Evolutionary conservation across 106 monocot species (phyloP), one percentile per base, ranked within the genome.

Genomic region (Narthecium ossifragum): DNA sequence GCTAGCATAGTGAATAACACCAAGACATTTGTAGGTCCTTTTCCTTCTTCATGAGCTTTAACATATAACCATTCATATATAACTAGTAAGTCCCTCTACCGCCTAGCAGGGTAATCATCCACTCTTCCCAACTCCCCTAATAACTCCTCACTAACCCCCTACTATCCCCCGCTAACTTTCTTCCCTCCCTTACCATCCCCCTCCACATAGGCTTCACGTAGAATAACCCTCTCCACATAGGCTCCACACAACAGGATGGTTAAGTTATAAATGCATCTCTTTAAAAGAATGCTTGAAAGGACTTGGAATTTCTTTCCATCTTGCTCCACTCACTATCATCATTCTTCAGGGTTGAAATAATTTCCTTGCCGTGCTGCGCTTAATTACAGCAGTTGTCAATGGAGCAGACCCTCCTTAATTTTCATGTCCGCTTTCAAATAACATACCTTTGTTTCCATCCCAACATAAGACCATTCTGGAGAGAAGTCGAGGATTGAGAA

Each of bases 401-500:
- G 47, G 63, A 46, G 46, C 84, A 84, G 23, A 48, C 52, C 74
- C 77, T 37, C 69, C 82, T 31, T 68, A 38, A 52, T 76, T 76
- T 51, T 82, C 73, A 21, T 57, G 11, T 62, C 77, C 73, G 29
- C 73, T 69, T 11, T 1, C 14, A 43, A 11, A 49, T 15, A 29
- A 28, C 46, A 40, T 65, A 78, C 86, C 79, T 84, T 84, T 45
- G 80, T 74, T 68, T 73, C 88, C 50, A 38, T n/a, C 17, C 38
- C 71, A 33, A 68, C 69, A 53, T 65, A 88, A 68, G 74, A 73
- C 88, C 88, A 83, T 51, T 74, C 77, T 18, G 88, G 88, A 12
- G 84, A 80, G 62, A 77, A 84, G 56, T 88, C 88, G 34, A 64
- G 38, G 61, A 88, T 80, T 48, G 67, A 77, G 49, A 84, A 84